phyloP scores from a whole-genome alignment of 2,329 filamentous ascomycete genomes.

The Ophiocordyceps camponoti-leonardi region DNA sequence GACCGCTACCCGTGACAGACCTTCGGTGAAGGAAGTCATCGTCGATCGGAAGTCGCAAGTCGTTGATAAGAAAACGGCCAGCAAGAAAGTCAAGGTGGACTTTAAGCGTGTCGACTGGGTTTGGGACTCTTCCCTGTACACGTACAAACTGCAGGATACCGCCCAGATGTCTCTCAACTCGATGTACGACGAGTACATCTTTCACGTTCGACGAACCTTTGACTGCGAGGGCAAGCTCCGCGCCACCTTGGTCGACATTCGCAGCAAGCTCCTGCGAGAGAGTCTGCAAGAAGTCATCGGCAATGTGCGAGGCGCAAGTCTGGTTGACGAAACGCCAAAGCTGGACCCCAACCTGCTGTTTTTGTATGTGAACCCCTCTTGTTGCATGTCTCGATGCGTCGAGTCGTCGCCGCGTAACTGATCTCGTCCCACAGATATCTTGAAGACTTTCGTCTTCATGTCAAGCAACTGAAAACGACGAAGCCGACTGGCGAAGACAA shows the following conservation, averaged over 20 bases:
- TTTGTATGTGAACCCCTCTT: constrained; percentile 22
- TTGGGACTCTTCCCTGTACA: constrained; percentile 32
- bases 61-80: constrained; percentile 6
- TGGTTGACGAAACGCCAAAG: constrained; percentile 65
- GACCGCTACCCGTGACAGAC: not conserved
- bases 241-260: constrained; percentile 61
- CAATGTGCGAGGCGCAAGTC: constrained; percentile 37
- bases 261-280: constrained; percentile 62
- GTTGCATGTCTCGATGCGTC: not conserved
- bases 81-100: constrained; percentile 12
- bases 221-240: constrained; percentile 71
- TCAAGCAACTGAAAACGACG: constrained; percentile 46
- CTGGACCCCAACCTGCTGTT: constrained; percentile 57
- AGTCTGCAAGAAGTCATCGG: constrained; percentile 27
- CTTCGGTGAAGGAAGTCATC: not conserved
- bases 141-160: constrained; percentile 37
- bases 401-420: not conserved
- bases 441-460: constrained; percentile 51
- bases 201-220: constrained; percentile 69
- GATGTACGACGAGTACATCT: constrained; percentile 62
- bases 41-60: not conserved
- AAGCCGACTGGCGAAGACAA: constrained; percentile 29
- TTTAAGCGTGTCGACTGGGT: constrained; percentile 37
- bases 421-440: constrained; percentile 37
- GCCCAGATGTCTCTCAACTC: constrained; percentile 25